These are phyloP conservation scores for Phylloboletellus chloephorus DNA, from an alignment of 1,284 basidiomycete genomes.

Conservation along the genomic window DNA sequence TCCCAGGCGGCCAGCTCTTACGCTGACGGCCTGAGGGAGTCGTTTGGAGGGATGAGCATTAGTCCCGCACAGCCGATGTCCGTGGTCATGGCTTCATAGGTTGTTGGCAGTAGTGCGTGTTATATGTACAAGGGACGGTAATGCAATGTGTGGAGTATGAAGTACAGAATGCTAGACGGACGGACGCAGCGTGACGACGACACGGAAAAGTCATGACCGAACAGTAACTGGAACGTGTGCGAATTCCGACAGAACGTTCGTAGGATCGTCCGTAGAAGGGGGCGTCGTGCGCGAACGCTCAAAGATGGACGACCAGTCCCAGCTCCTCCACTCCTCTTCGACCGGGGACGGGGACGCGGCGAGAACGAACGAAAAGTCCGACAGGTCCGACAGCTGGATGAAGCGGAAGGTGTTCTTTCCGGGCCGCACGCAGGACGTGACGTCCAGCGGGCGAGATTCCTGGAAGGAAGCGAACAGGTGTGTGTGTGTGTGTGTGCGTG, in stretches of 20 bases:
- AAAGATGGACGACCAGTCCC: constrained; percentile 23
- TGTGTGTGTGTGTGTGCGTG: too few relatives aligned
- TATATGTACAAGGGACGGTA: not conserved
- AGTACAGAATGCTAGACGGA: not conserved
- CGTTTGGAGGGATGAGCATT: constrained; percentile 76
- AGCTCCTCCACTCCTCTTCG: constrained; percentile 21
- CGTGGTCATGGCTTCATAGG: constrained; percentile 16
- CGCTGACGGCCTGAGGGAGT: constrained; percentile 46
- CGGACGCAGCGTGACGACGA: not conserved
- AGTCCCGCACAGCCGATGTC: constrained; percentile 43
- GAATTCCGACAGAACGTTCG: constrained; percentile 17
- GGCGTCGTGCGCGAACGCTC: not conserved
- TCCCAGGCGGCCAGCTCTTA: constrained; percentile 6
- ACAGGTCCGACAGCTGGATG: constrained; percentile 30
- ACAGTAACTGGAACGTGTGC: constrained; percentile 14
- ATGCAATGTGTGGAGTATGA: not conserved
- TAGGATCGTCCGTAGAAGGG: not conserved
- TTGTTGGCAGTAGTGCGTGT: too few relatives aligned
- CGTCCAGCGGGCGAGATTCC: constrained; percentile 24
- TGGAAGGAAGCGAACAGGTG: constrained; percentile 7
- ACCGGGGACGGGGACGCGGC: constrained; percentile 18
- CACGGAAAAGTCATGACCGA: constrained; percentile 15
- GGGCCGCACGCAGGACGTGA: constrained; percentile 25
- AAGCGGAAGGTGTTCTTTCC: constrained; percentile 30
- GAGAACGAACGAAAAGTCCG: constrained; percentile 25